Percentiles rank a stretch among this genome's conserved stretches.
Evolutionary conservation across 2,329 filamentous ascomycete species (phyloP).

Genomic region (Purpureocillium takamizusanense): DNA sequence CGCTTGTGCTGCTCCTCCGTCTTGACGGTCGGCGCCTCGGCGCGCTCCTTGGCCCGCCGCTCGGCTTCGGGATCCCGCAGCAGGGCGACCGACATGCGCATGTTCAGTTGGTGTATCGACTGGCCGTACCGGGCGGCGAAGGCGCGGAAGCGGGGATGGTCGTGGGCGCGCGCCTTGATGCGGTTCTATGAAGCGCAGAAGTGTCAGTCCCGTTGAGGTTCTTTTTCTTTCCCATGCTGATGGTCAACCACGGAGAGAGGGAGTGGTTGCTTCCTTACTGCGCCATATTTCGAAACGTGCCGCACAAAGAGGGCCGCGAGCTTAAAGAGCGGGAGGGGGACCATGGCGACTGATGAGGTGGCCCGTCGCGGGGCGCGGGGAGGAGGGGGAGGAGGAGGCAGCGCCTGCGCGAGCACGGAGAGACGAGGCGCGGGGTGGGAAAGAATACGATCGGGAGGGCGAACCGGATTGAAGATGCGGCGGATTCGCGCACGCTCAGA

Average conservation of each 20-base stretch:
- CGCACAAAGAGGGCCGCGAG: slow-evolving; percentile 55
- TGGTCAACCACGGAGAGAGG: slow-evolving; percentile 1
- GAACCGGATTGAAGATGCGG: too few species aligned
- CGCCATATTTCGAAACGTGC: slow-evolving; percentile 61
- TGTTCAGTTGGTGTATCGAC: slow-evolving; percentile 57
- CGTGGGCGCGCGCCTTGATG: slow-evolving; percentile 57
- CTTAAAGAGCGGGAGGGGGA: slow-evolving; percentile 59
- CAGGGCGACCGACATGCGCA: slow-evolving; percentile 52
- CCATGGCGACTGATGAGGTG: slow-evolving; percentile 33
- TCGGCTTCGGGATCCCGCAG: slow-evolving; percentile 50
- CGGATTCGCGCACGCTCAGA: too few species aligned
- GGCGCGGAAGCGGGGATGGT: slow-evolving; percentile 50
- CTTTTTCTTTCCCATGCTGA: too few species aligned
- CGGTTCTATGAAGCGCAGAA: slow-evolving; percentile 38
- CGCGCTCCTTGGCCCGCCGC: slow-evolving; percentile 49
- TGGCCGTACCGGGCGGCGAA: slow-evolving; percentile 56
- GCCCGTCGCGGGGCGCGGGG: too few species aligned
- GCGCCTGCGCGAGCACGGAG: too few species aligned
- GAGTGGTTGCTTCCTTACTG: slow-evolving; percentile 36
- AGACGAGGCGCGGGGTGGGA: too few species aligned
- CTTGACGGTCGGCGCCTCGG: slow-evolving; percentile 55
- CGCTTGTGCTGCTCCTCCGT: slow-evolving; percentile 51
- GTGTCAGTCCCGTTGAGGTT: too few species aligned
- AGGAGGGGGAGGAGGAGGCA: too few species aligned
- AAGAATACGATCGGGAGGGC: too few species aligned